Evolutionary conservation across 345 rosid species (phyloP), one percentile per base, ranked within the genome.

Genomic region (Combretum micranthum): DNA sequence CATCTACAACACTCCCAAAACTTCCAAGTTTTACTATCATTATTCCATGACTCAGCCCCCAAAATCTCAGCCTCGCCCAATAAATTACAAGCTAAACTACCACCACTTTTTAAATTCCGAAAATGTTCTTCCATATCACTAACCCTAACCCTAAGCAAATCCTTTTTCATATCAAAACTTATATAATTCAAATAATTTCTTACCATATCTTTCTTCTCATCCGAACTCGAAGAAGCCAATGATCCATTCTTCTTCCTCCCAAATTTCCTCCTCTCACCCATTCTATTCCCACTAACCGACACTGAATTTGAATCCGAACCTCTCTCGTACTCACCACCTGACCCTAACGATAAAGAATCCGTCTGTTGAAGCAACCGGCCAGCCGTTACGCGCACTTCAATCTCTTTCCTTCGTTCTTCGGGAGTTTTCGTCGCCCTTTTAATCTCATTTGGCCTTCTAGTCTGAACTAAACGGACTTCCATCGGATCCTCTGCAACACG

Each of bases 381-480:
- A 15, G 99, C 97, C 49, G 96, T 95, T 32, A 93, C 97, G 75
- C 85, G 77, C 55, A 93, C 99, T 75, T 93, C 99, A 70, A 89
- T 80, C 85, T 87, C 99, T 65, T 93, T 87, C 80, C 97, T 77
- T 65, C 71, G 73, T 74, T 93, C 99, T 69, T 93, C 99, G 12
- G 71, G 83, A 9, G 97, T 87, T 81, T 93, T 93, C 17, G 82
- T 79, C 25, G 95, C 97, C 65, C 87, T 93, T 72, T 83, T 89
- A 66, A 93, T 87, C 83, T 93, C 99, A 59, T 93, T 87, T 0
- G 96, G 92, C 67, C 96, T 81, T 76, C 88, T 83, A 16, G 82
- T 46, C 64, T 83, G 91, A 58, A 82, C 73, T 61, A 79, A 69
- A 74, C 84, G 76, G 71, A 72, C 76, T 75, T 89, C 99, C 82